These are phyloP conservation scores for Penicillium psychrofluorescens DNA, from an alignment of 495 filamentous ascomycete species.

Conservation along the genomic window DNA sequence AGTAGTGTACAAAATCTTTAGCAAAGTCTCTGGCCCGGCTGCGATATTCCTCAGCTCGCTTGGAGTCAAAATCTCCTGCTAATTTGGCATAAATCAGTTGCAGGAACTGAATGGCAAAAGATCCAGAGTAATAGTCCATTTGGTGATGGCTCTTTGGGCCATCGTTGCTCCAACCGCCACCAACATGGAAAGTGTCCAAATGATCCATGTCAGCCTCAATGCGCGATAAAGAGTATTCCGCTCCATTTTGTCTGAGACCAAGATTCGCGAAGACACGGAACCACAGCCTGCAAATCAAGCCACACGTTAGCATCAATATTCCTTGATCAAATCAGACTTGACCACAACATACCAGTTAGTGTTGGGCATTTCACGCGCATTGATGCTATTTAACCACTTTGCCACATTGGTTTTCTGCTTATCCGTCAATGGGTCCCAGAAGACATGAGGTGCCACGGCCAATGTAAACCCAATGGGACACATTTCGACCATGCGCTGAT, in stretches of 20 bases:
- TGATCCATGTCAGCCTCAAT: constrained; percentile 69
- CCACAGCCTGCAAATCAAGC: constrained; percentile 43
- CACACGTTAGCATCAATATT: not conserved
- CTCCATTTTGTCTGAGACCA: constrained; percentile 63
- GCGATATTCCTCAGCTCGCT: constrained; percentile 61
- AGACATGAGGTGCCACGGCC: constrained; percentile 50
- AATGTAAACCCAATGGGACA: constrained; percentile 63
- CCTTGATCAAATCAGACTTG: no score
- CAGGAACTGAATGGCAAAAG: constrained; percentile 72
- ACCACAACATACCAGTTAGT: constrained; percentile 42
- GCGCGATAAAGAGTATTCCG: constrained; percentile 54
- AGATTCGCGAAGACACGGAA: constrained; percentile 79
- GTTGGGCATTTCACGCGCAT: constrained; percentile 63
- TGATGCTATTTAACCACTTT: constrained; percentile 63
- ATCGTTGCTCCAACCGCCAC: constrained; percentile 74
- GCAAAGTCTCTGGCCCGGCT: constrained; percentile 58
- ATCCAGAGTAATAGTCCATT: constrained; percentile 79
- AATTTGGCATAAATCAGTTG: constrained; percentile 72
- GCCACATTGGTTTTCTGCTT: constrained; percentile 55
- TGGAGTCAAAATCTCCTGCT: constrained; percentile 59
- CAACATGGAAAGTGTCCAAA: constrained; percentile 71
- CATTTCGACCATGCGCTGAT: constrained; percentile 83
- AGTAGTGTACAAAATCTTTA: constrained; percentile 67
- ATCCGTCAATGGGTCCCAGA: constrained; percentile 59
- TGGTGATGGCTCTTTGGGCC: constrained; percentile 69